Conservation (phyloP, 176 grass and related monocot genomes). For the Canna indica region DNA sequence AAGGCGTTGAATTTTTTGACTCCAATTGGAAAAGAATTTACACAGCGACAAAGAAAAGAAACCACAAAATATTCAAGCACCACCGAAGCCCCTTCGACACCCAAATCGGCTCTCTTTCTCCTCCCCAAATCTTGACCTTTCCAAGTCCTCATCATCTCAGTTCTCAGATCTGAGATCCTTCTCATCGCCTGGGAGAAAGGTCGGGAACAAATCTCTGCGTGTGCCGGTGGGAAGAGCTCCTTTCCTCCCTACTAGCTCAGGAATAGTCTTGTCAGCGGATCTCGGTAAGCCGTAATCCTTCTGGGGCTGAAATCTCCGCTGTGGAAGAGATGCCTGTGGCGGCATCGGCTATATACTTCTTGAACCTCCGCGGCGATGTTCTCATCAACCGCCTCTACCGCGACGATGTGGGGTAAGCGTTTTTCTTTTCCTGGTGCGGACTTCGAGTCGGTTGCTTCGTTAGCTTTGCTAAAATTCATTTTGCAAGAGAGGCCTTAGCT, state of each 20-base stretch:
- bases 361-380: slow-evolving; percentile 6
- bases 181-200: neutral
- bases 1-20: no score
- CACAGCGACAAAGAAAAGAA: no score
- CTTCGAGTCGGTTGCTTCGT: neutral
- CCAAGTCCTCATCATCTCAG: no score
- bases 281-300: neutral
- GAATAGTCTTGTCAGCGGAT: neutral
- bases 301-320: neutral
- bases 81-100: no score
- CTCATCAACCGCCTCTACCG: slow-evolving; percentile 11
- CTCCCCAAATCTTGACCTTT: neutral
- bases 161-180: neutral
- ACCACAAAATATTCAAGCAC: neutral
- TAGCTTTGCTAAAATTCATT: neutral
- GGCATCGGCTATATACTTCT: slow-evolving; percentile 7
- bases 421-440: neutral
- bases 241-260: neutral
- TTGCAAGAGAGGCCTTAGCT: no score
- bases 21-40: no score
- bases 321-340: neutral
- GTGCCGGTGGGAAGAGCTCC: neutral
- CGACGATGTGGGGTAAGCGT: slow-evolving; percentile 2
- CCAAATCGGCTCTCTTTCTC: neutral
- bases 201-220: neutral